These are phyloP conservation scores for Raphidocelis subcapitata DNA, from an alignment of 139 green algal genomes.

Conservation along the genomic window DNA sequence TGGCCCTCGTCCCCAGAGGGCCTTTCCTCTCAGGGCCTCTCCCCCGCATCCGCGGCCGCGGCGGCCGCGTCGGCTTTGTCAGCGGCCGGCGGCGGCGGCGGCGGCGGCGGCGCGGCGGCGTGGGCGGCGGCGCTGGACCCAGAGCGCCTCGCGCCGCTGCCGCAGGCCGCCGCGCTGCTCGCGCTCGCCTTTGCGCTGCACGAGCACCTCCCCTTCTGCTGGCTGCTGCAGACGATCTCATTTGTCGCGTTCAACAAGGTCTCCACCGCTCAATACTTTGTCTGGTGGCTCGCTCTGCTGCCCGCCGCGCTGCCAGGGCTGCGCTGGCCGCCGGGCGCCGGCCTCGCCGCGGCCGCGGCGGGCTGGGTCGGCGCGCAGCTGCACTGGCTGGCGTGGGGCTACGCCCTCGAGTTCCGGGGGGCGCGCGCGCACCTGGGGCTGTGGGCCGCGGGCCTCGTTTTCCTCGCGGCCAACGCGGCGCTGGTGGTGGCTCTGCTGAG, in stretches of 20 bases:
- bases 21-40: too few species aligned
- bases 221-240: constrained; percentile 65
- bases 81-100: too few species aligned
- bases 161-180: constrained; percentile 30
- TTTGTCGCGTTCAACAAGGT: constrained; percentile 96
- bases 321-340: constrained; percentile 17
- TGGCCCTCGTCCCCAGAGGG: background rate
- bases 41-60: too few species aligned
- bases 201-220: constrained; percentile 23
- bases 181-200: constrained; percentile 28
- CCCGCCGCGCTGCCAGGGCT: constrained; percentile 69
- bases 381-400: constrained; percentile 81
- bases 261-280: constrained; percentile 94
- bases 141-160: constrained; percentile 21
- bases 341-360: background rate
- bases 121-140: constrained; percentile 6
- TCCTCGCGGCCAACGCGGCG: constrained; percentile 53
- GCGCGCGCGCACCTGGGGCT: constrained; percentile 50
- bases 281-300: constrained; percentile 91
- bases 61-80: too few species aligned
- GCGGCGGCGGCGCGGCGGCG: background rate
- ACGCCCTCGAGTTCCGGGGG: constrained; percentile 73
- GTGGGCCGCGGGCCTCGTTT: constrained; percentile 62
- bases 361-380: constrained; percentile 58
- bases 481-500: constrained; percentile 38